Conservation (phyloP, 2,329 filamentous ascomycete genomes). For the Cladosporium oxysporum region DNA sequence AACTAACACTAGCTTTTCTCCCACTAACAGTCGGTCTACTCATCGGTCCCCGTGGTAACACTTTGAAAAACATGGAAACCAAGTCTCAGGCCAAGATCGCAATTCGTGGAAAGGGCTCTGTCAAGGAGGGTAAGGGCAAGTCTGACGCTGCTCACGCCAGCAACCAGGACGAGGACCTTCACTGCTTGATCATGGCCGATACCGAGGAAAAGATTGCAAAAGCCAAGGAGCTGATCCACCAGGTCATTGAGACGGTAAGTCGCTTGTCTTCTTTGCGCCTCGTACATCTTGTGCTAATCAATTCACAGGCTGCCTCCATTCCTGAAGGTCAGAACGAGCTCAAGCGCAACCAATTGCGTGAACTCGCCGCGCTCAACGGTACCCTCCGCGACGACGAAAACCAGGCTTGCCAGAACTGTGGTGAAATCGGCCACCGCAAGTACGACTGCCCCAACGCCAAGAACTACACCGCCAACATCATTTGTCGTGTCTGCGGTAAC, state of each 20-base stretch:
- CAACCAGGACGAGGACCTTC: slow-evolving; percentile 99
- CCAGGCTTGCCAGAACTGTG: slow-evolving; percentile 98
- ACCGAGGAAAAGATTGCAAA: slow-evolving; percentile 99
- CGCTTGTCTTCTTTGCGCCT: neutral
- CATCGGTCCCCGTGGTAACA: slow-evolving; percentile 99
- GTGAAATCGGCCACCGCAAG: slow-evolving; percentile 97
- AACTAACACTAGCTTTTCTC: slow-evolving; percentile 79
- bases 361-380: slow-evolving; percentile 96
- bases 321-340: slow-evolving; percentile 98
- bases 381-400: slow-evolving; percentile 98
- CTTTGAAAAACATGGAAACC: slow-evolving; percentile 98
- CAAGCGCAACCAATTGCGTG: slow-evolving; percentile 96
- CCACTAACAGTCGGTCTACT: slow-evolving; percentile 96
- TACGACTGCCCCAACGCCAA: slow-evolving; percentile 97
- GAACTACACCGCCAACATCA: slow-evolving; percentile 99
- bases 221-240: slow-evolving; percentile 96
- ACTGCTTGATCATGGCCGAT: slow-evolving; percentile 99
- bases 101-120: slow-evolving; percentile 98
- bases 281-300: slow-evolving; percentile 8
- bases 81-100: slow-evolving; percentile 98
- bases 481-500: slow-evolving; percentile 96
- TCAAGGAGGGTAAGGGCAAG: slow-evolving; percentile 98
- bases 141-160: slow-evolving; percentile 98
- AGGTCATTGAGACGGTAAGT: slow-evolving; percentile 95
- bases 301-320: slow-evolving; percentile 83